Conservation (phyloP, 2,329 filamentous ascomycete species). For the Sporothrix euskadiensis region DNA sequence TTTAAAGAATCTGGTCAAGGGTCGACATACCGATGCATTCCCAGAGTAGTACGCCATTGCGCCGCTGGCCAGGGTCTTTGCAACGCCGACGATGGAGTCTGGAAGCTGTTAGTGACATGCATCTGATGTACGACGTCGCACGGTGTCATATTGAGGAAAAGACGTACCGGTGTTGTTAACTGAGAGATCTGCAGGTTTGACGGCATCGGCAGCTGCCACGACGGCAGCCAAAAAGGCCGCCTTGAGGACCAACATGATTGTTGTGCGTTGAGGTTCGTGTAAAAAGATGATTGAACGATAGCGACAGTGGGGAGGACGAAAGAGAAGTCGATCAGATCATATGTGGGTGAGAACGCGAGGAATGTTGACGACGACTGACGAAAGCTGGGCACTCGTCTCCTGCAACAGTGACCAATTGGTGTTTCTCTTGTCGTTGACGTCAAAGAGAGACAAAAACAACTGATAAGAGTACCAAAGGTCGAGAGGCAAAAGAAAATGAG, state of each 20-base stretch:
- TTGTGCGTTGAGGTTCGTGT: background rate
- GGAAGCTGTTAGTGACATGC: slow-evolving; percentile 44
- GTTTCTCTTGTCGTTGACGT: background rate
- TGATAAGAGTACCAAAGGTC: background rate
- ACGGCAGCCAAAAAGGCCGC: slow-evolving; percentile 22
- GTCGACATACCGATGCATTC: slow-evolving; percentile 43
- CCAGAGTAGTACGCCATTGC: slow-evolving; percentile 66
- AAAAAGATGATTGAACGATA: background rate
- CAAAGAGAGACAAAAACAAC: background rate
- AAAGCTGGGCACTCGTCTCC: background rate
- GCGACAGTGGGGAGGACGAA: background rate
- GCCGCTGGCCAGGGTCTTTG: slow-evolving; percentile 60
- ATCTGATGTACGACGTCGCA: background rate
- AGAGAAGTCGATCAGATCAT: background rate
- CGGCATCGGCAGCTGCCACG: slow-evolving; percentile 1
- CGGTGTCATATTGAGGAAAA: background rate
- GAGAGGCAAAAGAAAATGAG: background rate
- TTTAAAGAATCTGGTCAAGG: background rate
- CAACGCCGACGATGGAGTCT: slow-evolving; percentile 59
- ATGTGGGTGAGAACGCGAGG: background rate
- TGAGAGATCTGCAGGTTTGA: slow-evolving; percentile 27
- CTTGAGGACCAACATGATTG: background rate
- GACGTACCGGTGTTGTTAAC: slow-evolving; percentile 23
- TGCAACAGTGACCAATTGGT: background rate
- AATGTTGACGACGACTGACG: background rate